These are phyloP conservation scores for Elasticomyces elasticus DNA, from an alignment of 495 filamentous ascomycete genomes.

Conservation along the genomic window DNA sequence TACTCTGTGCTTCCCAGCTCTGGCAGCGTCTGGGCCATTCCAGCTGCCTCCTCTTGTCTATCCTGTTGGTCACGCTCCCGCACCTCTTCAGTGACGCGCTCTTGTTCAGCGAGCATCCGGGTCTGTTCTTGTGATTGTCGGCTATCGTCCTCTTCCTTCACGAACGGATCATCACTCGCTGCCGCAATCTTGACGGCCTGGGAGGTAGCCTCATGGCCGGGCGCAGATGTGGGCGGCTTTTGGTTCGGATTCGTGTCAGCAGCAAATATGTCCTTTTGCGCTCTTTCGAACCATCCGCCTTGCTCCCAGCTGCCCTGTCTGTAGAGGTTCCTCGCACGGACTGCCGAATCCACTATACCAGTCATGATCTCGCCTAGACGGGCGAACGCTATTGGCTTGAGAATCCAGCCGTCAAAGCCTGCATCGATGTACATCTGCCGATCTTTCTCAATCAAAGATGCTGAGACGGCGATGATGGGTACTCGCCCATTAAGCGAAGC, in stretches of 20 bases:
- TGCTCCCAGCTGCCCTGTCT: slow-evolving; percentile 31
- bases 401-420: slow-evolving; percentile 87
- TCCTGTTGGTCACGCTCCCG: not conserved
- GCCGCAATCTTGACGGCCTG: slow-evolving; percentile 15
- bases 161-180: slow-evolving; percentile 15
- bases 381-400: slow-evolving; percentile 34
- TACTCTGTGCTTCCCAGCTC: slow-evolving; percentile 4
- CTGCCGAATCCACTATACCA: slow-evolving; percentile 29
- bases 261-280: slow-evolving; percentile 18
- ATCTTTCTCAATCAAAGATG: slow-evolving; percentile 66
- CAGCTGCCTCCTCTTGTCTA: not conserved
- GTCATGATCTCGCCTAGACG: slow-evolving; percentile 31
- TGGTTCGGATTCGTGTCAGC: slow-evolving; percentile 19
- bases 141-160: slow-evolving; percentile 14
- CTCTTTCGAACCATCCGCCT: slow-evolving; percentile 33
- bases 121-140: slow-evolving; percentile 12
- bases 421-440: slow-evolving; percentile 60
- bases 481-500: slow-evolving; percentile 46
- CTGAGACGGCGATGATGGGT: slow-evolving; percentile 86
- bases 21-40: not conserved
- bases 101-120: slow-evolving; percentile 11
- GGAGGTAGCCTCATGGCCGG: slow-evolving; percentile 2
- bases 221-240: slow-evolving; percentile 10
- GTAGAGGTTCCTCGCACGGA: slow-evolving; percentile 27
- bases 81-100: no score